Percentiles rank a stretch among this genome's conserved stretches.
phyloP scores from a whole-genome alignment of 345 rosid genomes.

The Raphanus sativus region DNA sequence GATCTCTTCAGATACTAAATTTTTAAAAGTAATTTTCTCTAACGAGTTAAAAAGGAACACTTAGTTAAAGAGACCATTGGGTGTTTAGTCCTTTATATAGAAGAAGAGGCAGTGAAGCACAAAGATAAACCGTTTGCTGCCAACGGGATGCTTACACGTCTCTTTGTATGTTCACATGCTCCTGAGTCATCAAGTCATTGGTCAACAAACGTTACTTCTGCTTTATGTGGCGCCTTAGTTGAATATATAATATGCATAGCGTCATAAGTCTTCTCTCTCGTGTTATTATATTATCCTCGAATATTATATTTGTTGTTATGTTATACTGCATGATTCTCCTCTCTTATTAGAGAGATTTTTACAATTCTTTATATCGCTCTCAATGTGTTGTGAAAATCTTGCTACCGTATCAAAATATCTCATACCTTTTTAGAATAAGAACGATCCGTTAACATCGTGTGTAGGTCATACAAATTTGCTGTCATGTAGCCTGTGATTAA shows the following conservation, averaged over 20 bases:
- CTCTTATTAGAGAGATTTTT: constrained; percentile 17
- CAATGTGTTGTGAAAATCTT: constrained; percentile 23
- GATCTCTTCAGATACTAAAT: constrained; percentile 5
- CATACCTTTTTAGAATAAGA: neutral
- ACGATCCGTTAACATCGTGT: constrained; percentile 8
- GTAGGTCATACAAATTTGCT: constrained; percentile 25
- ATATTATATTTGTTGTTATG: neutral
- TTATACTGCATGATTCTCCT: constrained; percentile 14
- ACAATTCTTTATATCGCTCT: neutral
- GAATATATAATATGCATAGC: constrained; percentile 26
- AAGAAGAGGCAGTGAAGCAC: constrained; percentile 21
- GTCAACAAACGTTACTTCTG: constrained; percentile 40
- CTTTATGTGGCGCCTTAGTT: constrained; percentile 35
- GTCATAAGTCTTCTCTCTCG: constrained; percentile 12
- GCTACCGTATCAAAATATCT: constrained; percentile 18
- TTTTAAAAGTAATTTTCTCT: neutral
- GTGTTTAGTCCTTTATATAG: constrained; percentile 30
- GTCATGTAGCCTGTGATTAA: constrained; percentile 7
- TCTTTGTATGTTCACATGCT: constrained; percentile 37
- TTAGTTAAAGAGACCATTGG: constrained; percentile 8
- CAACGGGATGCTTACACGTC: constrained; percentile 22
- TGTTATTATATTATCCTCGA: constrained; percentile 18
- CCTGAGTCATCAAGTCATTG: constrained; percentile 34
- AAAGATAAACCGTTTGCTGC: neutral
- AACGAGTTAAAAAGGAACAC: constrained; percentile 13